phyloP scores from a whole-genome alignment of 805 yeast genomes.

The Yarrowia sp. region DNA sequence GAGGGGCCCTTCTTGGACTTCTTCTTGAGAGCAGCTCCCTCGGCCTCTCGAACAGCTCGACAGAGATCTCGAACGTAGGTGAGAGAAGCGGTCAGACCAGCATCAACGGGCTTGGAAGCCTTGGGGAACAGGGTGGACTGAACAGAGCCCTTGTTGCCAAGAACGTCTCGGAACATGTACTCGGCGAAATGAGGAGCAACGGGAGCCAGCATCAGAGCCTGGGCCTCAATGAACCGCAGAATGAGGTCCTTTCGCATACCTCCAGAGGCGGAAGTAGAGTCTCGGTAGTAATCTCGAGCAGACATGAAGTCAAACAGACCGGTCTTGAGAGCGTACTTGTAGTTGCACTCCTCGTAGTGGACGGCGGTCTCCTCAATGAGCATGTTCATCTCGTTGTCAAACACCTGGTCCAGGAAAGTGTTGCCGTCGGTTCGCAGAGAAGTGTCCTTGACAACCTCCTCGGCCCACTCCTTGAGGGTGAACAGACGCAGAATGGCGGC shows the following conservation, averaged over 20 bases:
- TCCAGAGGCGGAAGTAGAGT: constrained; percentile 50
- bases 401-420: constrained; percentile 79
- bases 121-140: constrained; percentile 81
- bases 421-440: constrained; percentile 56
- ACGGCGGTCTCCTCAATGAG: constrained; percentile 72
- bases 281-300: constrained; percentile 95
- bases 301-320: constrained; percentile 94
- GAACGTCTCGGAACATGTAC: constrained; percentile 77
- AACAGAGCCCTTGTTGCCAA: constrained; percentile 63
- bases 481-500: constrained; percentile 93
- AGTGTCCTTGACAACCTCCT: constrained; percentile 58
- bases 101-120: constrained; percentile 63
- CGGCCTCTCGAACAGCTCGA: constrained; percentile 88
- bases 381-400: constrained; percentile 88
- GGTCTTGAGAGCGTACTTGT: constrained; percentile 82
- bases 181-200: constrained; percentile 96
- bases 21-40: constrained; percentile 76
- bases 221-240: constrained; percentile 77
- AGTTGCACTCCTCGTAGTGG: constrained; percentile 69
- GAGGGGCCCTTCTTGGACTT: constrained; percentile 53
- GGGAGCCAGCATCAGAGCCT: constrained; percentile 81
- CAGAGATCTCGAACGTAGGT: constrained; percentile 75
- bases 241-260: constrained; percentile 82
- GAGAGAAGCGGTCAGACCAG: constrained; percentile 62
- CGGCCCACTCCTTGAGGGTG: constrained; percentile 94